Evolutionary conservation across 805 yeast species (phyloP).

Genomic region (Ogataea pignaliae): DNA sequence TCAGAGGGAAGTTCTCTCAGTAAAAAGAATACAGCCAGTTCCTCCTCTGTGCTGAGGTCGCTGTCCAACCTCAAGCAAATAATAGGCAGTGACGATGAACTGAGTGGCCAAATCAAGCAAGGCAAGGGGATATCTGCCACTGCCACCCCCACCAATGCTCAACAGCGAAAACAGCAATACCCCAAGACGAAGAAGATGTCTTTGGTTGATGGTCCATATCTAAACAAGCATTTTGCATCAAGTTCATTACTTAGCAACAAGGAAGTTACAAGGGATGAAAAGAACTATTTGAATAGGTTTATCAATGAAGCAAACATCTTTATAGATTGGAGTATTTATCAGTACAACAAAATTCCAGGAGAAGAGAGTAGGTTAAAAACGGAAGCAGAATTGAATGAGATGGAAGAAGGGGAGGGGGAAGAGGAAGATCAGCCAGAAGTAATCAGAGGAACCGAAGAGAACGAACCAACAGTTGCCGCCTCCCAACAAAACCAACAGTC

Average conservation of each 20-base stretch:
- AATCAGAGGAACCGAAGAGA: constrained; percentile 7
- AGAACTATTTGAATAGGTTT: constrained; percentile 27
- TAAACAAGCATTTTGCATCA: constrained; percentile 13
- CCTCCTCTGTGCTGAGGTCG: too few relatives aligned
- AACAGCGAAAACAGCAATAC: too few relatives aligned
- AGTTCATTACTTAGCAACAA: constrained; percentile 5
- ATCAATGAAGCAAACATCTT: constrained; percentile 43
- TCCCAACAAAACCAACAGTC: neutral
- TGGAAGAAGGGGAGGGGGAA: constrained; percentile 1
- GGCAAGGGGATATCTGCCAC: too few relatives aligned
- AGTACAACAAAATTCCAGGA: constrained; percentile 56
- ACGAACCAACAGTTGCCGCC: constrained; percentile 3
- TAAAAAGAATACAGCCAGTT: too few relatives aligned
- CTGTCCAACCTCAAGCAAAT: too few relatives aligned
- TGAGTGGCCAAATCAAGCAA: too few relatives aligned
- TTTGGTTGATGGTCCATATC: constrained; percentile 15
- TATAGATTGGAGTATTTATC: constrained; percentile 58
- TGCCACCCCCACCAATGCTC: too few relatives aligned
- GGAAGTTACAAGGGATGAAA: constrained; percentile 5
- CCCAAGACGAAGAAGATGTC: too few relatives aligned
- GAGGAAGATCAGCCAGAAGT: too few relatives aligned
- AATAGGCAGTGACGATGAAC: too few relatives aligned
- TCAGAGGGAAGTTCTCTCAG: too few relatives aligned
- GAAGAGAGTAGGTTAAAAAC: constrained; percentile 27
- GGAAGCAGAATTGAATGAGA: constrained; percentile 3